phyloP scores from a whole-genome alignment of 2,329 filamentous ascomycete genomes.

The Leptodontidium sp. region DNA sequence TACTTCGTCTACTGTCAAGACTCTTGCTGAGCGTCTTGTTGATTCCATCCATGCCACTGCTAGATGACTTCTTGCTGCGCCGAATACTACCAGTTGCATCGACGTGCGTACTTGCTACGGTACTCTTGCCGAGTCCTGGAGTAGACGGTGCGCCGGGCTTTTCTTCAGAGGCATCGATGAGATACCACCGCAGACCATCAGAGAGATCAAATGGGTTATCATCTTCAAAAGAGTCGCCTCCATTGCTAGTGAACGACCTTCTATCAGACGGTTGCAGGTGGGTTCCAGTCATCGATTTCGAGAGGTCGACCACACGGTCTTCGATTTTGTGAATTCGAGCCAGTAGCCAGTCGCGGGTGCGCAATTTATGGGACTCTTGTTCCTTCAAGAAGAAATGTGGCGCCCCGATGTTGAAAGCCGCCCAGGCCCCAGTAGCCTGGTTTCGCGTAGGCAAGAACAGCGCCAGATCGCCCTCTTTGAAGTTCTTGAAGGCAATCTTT shows the following conservation, averaged over 20 bases:
- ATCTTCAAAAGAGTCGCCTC: constrained; percentile 71
- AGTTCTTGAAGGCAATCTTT: constrained; percentile 74
- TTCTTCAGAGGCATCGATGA: constrained; percentile 92
- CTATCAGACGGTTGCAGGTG: constrained; percentile 48
- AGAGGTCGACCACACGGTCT: constrained; percentile 91
- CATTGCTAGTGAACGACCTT: constrained; percentile 59
- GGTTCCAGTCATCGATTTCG: constrained; percentile 67
- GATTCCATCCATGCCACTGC: constrained; percentile 71
- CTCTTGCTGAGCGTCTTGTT: constrained; percentile 85
- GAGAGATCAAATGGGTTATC: constrained; percentile 98
- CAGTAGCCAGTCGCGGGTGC: constrained; percentile 92
- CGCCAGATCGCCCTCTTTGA: constrained; percentile 59
- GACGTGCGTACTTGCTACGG: constrained; percentile 86
- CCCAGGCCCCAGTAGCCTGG: constrained; percentile 94
- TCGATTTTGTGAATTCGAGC: constrained; percentile 91
- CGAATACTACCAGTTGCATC: constrained; percentile 81
- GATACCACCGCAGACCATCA: constrained; percentile 94
- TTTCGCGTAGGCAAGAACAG: constrained; percentile 94
- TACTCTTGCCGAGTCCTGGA: constrained; percentile 89
- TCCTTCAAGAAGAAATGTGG: constrained; percentile 97
- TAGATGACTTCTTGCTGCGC: constrained; percentile 52
- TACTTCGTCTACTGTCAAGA: constrained; percentile 89
- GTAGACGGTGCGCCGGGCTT: constrained; percentile 92
- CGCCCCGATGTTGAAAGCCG: constrained; percentile 96
- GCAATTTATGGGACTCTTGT: constrained; percentile 85